Evolutionary conservation across 441 rosid species (phyloP), one percentile per base, ranked within the genome.

Genomic region (Populus hybrid): DNA sequence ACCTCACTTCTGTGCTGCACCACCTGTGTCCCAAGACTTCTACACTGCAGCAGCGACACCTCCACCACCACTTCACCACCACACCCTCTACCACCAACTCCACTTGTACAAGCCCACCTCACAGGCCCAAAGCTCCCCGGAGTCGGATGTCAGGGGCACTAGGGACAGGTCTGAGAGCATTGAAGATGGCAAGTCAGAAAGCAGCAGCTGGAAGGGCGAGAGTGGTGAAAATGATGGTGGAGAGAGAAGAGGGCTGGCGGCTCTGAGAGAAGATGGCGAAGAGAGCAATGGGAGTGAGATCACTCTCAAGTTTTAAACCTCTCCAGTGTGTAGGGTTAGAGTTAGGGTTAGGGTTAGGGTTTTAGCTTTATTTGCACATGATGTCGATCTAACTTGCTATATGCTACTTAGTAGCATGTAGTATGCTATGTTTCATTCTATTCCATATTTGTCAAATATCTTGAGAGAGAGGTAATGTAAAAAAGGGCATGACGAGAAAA

Each of bases 131-230:
- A 86, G 83, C 84, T 84, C 91, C 0, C 89, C 92, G 0, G 94
- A 88, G 67, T 87, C 90, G 0, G 91, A 84, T 30, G n/a, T 77
- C 36, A 81, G 92, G 69, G 93, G 85, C 18, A 69, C 78, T 0
- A 91, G 91, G 20, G 94, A 89, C 40, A 81, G 87, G 66, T 92
- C 94, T 0, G 96, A 90, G 89, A 90, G 97, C 86, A 90, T 92
- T 21, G 97, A 92, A 80, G 97, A 94, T 64, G 93, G 91, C 0
- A 96, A 90, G 84, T 96, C 99, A 0, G 88, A 91, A 32, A 94
- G 95, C 76, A 88, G 93, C 83, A 88, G 94, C 88, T 90, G 94
- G 94, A 90, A 88, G 73, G 89, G 85, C 4, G 94, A 89, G 74
- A 88, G 88, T 50, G 79, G 86, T 1, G 92, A 87, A 2, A 83